Evolutionary conservation across 208 protist species (phyloP).

Genomic region (Trypanosoma avium): DNA sequence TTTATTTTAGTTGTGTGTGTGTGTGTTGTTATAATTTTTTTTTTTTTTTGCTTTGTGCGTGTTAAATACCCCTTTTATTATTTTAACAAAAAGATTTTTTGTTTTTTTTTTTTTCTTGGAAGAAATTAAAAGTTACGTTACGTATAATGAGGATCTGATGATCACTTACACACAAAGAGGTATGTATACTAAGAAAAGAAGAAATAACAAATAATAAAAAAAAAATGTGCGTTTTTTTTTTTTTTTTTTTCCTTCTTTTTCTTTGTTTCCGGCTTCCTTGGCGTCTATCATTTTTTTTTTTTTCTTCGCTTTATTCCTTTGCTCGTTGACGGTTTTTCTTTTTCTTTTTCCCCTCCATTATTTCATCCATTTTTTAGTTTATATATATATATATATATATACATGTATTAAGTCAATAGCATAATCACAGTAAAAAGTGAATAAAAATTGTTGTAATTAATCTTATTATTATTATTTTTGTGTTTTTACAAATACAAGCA

Average conservation of each 20-base stretch:
- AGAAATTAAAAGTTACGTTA: not conserved
- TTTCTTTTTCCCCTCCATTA: not conserved
- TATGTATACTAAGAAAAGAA: not conserved
- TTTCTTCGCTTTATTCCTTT: not conserved
- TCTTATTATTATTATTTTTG: too few species aligned
- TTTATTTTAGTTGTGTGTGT: not conserved
- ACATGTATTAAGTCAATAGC: not conserved
- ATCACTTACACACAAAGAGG: too few species aligned
- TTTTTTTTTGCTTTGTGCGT: too few species aligned
- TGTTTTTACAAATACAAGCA: too few species aligned
- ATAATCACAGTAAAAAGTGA: not conserved
- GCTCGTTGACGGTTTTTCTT: not conserved
- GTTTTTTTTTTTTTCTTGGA: not conserved
- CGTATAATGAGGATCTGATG: too few species aligned
- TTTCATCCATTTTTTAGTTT: not conserved
- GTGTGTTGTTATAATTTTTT: slow-evolving; percentile 6
- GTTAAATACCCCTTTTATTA: not conserved
- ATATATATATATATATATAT: slow-evolving; percentile 2
- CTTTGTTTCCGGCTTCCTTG: too few species aligned
- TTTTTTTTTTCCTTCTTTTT: not conserved
- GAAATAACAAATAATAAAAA: slow-evolving; percentile 2
- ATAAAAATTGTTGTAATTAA: too few species aligned
- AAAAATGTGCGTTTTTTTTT: not conserved
- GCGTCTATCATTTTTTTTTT: too few species aligned
- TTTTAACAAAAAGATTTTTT: not conserved